Base-by-base conservation (phyloP, 306 rosid genomes). In the Pyrus communis region DNA sequence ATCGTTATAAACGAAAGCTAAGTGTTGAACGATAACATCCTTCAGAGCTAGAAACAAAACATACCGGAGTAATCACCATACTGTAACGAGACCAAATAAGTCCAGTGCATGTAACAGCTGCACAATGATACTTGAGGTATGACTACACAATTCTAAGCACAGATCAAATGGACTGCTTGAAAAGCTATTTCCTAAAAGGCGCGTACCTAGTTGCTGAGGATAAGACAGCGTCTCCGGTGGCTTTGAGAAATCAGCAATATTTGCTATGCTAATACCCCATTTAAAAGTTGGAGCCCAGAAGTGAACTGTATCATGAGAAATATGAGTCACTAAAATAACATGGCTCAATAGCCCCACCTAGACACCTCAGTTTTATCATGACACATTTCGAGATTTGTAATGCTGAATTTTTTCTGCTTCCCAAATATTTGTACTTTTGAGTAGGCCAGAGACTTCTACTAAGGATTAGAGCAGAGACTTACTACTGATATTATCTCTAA, bases 231-330 rank as follows among this genome's bases (percentile, higher is more conserved):
- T 64, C 61, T 63, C 73, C 17, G 73, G 67, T 19, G 77, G 77
- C 54, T 63, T 64, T 71, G 82, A 71, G 67, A 78, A 78, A 63
- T 78, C 77, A 33, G 66, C 67, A 78, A 78, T 11, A 19, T 78
- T 78, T 71, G 82, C 82, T 15, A 78, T 71, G 59, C 73, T 78
- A 62, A 71, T 63, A 21, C 76, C 72, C 82, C 82, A 71, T 78
- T 78, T 78, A 46, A 72, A 55, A 51, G 82, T 71, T 22, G 82
- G 77, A 63, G 82, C 82, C 82, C 82, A 71, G 54, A 78, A 78
- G 61, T 67, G 74, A 58, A 80, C 74, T 73, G 72, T 15, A 28
- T 62, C 67, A 62, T 27, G 38, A 62, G n/a, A 51, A 15, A 17
- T 51, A n/a, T 12, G 4, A 31, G 7, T 11, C 28, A 71, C 28